Conservation (phyloP, 345 rosid species). For the Acer saccharum region DNA sequence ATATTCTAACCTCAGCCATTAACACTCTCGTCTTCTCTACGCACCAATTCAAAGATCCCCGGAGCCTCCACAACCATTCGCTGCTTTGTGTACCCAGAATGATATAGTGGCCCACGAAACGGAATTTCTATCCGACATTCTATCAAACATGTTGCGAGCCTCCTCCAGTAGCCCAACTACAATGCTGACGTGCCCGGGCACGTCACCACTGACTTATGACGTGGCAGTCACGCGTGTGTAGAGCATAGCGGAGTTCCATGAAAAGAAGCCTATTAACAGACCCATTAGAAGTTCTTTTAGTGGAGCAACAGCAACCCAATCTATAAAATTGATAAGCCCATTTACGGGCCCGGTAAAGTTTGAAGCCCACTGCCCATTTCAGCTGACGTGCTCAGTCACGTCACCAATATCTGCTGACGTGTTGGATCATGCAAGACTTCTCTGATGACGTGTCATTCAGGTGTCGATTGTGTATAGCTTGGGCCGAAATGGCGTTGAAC, state of each 20-base stretch:
- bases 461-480: too few species aligned
- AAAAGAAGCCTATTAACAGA: neutral
- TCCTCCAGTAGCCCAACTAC: slow-evolving; percentile 39
- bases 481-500: too few species aligned
- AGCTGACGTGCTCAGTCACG: too few species aligned
- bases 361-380: neutral
- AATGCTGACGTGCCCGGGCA: too few species aligned
- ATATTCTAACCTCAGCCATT: slow-evolving; percentile 60
- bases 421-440: too few species aligned
- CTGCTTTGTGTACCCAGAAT: slow-evolving; percentile 63
- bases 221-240: too few species aligned
- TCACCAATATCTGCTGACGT: too few species aligned
- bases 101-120: slow-evolving; percentile 71
- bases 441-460: neutral
- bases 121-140: slow-evolving; percentile 62
- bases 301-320: too few species aligned
- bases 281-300: too few species aligned
- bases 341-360: neutral
- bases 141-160: slow-evolving; percentile 61
- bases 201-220: too few species aligned
- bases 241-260: too few species aligned
- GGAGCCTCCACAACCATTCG: slow-evolving; percentile 47
- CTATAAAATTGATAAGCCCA: neutral
- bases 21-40: slow-evolving; percentile 42
- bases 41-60: slow-evolving; percentile 46